Conservation (phyloP, 208 protist species). For the Trypanosoma congolense region DNA sequence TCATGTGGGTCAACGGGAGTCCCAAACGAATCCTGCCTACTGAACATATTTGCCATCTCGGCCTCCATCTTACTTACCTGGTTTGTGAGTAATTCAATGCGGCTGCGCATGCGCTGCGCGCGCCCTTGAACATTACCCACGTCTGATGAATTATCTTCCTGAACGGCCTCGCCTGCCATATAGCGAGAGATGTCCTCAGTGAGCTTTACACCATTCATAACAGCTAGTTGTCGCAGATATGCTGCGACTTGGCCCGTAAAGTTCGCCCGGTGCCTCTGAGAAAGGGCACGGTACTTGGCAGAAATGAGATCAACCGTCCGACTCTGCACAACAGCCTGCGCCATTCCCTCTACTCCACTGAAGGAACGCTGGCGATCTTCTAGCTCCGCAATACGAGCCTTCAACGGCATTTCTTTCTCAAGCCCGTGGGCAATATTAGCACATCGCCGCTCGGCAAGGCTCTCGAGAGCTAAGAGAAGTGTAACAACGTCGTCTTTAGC, state of each 20-base stretch:
- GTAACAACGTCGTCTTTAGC: constrained; percentile 65
- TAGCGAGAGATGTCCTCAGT: constrained; percentile 10
- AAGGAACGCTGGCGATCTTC: constrained; percentile 57
- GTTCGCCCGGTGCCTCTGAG: constrained; percentile 65
- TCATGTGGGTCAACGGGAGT: constrained; percentile 57
- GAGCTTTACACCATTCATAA: constrained; percentile 40
- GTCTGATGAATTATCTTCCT: constrained; percentile 20
- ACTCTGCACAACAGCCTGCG: constrained; percentile 39
- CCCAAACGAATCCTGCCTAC: constrained; percentile 32
- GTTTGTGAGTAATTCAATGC: constrained; percentile 40
- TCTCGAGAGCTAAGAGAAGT: constrained; percentile 78
- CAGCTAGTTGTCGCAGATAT: constrained; percentile 72
- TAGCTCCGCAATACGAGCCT: constrained; percentile 51
- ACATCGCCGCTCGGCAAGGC: constrained; percentile 62
- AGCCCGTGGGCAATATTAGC: constrained; percentile 24
- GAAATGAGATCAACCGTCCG: constrained; percentile 51
- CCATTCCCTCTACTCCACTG: constrained; percentile 55
- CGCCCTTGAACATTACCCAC: constrained; percentile 33
- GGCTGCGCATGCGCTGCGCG: constrained; percentile 39
- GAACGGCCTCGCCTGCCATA: neutral
- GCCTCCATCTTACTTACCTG: constrained; percentile 55
- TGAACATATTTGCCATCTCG: constrained; percentile 40
- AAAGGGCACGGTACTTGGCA: constrained; percentile 64
- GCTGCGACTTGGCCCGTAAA: constrained; percentile 71
- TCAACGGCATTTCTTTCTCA: constrained; percentile 20